A percentile compares a stretch with the other conserved stretches of the same genome.
Evolutionary conservation across 2,329 filamentous ascomycete genomes (phyloP).

Genomic region (Seiridium cupressi): DNA sequence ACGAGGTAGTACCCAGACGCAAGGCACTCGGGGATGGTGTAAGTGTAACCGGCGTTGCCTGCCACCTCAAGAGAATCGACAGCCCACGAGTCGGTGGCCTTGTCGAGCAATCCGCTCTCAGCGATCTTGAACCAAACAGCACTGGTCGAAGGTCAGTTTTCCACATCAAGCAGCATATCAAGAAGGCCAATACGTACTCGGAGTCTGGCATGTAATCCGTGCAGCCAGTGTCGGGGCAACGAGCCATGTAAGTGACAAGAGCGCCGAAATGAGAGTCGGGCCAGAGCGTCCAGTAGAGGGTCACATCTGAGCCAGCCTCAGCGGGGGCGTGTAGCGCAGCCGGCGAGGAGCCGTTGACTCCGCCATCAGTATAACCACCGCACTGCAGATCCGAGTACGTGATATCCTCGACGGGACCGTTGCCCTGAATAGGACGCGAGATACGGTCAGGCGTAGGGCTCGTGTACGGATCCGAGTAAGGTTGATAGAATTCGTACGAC

Average conservation of each 20-base stretch:
- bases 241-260: slow-evolving; percentile 58
- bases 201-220: slow-evolving; percentile 17
- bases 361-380: slow-evolving; percentile 48
- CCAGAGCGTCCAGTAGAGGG: slow-evolving; percentile 54
- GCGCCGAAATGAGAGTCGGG: slow-evolving; percentile 51
- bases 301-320: slow-evolving; percentile 51
- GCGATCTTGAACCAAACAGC: slow-evolving; percentile 57
- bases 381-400: slow-evolving; percentile 54
- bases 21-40: slow-evolving; percentile 53
- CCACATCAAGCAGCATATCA: background rate
- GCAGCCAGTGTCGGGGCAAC: slow-evolving; percentile 45
- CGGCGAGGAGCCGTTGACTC: slow-evolving; percentile 46
- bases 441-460: slow-evolving; percentile 42
- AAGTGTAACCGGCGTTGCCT: slow-evolving; percentile 40
- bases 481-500: slow-evolving; percentile 36
- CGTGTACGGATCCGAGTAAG: slow-evolving; percentile 37
- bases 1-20: slow-evolving; percentile 50
- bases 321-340: slow-evolving; percentile 52
- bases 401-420: slow-evolving; percentile 56
- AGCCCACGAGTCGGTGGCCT: slow-evolving; percentile 48
- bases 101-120: slow-evolving; percentile 41
- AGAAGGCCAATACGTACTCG: slow-evolving; percentile 2
- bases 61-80: slow-evolving; percentile 41
- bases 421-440: slow-evolving; percentile 56
- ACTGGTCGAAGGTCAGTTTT: background rate